phyloP scores from a whole-genome alignment of 2,329 filamentous ascomycete species.

The Aspergillus sp. region DNA sequence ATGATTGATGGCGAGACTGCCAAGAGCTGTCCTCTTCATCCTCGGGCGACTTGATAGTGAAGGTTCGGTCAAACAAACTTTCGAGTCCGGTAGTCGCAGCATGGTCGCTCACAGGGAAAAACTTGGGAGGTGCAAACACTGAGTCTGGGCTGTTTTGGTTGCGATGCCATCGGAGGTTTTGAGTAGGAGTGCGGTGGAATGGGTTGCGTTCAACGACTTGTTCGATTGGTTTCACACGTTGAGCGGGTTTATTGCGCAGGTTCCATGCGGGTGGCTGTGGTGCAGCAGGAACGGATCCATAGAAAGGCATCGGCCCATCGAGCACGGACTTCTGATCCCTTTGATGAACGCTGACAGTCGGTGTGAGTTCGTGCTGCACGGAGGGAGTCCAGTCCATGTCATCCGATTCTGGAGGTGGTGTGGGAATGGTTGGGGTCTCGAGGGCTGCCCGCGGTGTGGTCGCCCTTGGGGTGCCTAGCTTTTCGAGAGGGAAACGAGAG shows the following conservation, averaged over 20 bases:
- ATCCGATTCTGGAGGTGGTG: slow-evolving; percentile 44
- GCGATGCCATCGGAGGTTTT: slow-evolving; percentile 25
- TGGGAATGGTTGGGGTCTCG: slow-evolving; percentile 32
- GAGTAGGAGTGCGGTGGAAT: slow-evolving; percentile 36
- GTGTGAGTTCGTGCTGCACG: slow-evolving; percentile 37
- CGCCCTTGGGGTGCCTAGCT: slow-evolving; percentile 35
- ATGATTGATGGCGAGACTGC: slow-evolving; percentile 16
- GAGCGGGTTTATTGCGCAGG: slow-evolving; percentile 35
- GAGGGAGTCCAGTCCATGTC: slow-evolving; percentile 56
- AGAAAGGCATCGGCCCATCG: slow-evolving; percentile 44
- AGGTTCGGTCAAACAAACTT: slow-evolving; percentile 48
- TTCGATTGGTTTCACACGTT: slow-evolving; percentile 35
- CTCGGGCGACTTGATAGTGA: slow-evolving; percentile 40
- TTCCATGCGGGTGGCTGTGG: slow-evolving; percentile 44
- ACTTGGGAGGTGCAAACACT: slow-evolving; percentile 47
- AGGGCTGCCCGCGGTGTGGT: slow-evolving; percentile 27
- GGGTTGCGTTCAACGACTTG: slow-evolving; percentile 40
- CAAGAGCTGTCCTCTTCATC: slow-evolving; percentile 26
- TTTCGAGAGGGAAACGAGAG: slow-evolving; percentile 43
- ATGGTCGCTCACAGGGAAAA: slow-evolving; percentile 47
- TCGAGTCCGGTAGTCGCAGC: slow-evolving; percentile 49
- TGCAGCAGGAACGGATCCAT: slow-evolving; percentile 44
- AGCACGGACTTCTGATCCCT: slow-evolving; percentile 33
- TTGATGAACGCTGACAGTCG: slow-evolving; percentile 32
- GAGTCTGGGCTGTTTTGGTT: slow-evolving; percentile 24